These are phyloP conservation scores for Phialophora chinensis DNA, from an alignment of 2,329 filamentous ascomycete genomes.

Conservation along the genomic window DNA sequence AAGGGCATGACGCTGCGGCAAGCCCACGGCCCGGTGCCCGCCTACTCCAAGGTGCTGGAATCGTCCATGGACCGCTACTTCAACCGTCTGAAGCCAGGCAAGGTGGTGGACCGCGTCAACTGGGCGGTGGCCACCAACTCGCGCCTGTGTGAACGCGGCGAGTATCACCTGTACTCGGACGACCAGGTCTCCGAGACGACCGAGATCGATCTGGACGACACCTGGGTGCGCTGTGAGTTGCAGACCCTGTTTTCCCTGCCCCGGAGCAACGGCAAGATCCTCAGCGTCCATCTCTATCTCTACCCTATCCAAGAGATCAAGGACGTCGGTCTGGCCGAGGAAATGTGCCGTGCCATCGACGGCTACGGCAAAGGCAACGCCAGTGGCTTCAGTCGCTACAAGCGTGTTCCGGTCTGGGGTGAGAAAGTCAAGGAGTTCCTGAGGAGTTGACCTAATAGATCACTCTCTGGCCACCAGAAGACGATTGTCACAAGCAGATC, in stretches of 20 bases:
- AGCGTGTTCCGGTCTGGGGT: conserved; percentile 7
- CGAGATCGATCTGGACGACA: not conserved
- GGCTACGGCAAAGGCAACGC: conserved; percentile 9
- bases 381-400: conserved; percentile 8
- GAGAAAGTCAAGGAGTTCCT: not conserved
- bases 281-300: conserved; percentile 10
- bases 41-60: conserved; percentile 14
- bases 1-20: conserved; percentile 28
- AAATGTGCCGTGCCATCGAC: conserved; percentile 11
- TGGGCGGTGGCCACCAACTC: too few relatives aligned
- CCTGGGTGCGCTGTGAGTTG: conserved; percentile 9
- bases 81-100: not conserved
- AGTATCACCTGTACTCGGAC: too few relatives aligned
- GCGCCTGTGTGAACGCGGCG: too few relatives aligned
- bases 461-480: too few relatives aligned
- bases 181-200: too few relatives aligned
- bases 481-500: too few relatives aligned
- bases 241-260: conserved; percentile 10
- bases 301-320: not conserved
- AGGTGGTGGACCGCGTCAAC: too few relatives aligned
- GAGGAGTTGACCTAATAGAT: too few relatives aligned
- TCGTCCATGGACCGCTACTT: conserved; percentile 19
- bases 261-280: conserved; percentile 4
- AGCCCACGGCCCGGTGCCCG: conserved; percentile 41
- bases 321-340: conserved; percentile 5